Evolutionary conservation across 305 asterid genomes (phyloP), one percentile per base, ranked within the genome.

Genomic region (Ajuga reptans): DNA sequence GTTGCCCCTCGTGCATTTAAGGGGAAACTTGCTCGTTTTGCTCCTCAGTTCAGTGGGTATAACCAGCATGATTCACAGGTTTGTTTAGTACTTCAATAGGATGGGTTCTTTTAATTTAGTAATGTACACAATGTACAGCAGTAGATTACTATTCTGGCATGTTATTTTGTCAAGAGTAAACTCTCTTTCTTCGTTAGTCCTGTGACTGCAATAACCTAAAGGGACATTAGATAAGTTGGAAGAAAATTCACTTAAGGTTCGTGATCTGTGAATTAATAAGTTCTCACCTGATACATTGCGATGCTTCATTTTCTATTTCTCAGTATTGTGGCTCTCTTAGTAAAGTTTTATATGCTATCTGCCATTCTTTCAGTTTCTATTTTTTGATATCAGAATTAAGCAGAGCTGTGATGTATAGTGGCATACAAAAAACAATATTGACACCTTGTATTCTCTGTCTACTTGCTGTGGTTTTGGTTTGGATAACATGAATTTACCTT

Each of bases 41-140:
- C 99, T 70, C 99, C 99, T 14, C 99, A 91, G 74, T 93, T 93
- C 76, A 91, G 96, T 60, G 99, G 97, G 52, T 93, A 90, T 83
- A 93, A 91, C 83, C 99, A 93, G 82, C 96, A 90, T 80, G 99
- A 93, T 81, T 91, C 97, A 9, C 99, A 93, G 93, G 99, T 90
- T 75, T 27, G 77, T 78, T 47, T 63, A 56, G 24, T 3, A 55
- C 5, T 6, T 16, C 34, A 49, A 27, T 36, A 12, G 6, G 61
- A 60, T 10, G 54, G 21, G 49, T 37, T 49, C 16, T 21, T 29
- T 27, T 39, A 62, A 17, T 57, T 9, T 9, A 0, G 34, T 69
- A 64, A 18, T 61, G 6, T 21, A 1, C 27, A 21, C 27, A 21
- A 1, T 2, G 27, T 69, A 69, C 43, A 17, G 58, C 24, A 15